phyloP scores from a whole-genome alignment of 2,329 filamentous ascomycete genomes.

The Claviceps fusiformis region DNA sequence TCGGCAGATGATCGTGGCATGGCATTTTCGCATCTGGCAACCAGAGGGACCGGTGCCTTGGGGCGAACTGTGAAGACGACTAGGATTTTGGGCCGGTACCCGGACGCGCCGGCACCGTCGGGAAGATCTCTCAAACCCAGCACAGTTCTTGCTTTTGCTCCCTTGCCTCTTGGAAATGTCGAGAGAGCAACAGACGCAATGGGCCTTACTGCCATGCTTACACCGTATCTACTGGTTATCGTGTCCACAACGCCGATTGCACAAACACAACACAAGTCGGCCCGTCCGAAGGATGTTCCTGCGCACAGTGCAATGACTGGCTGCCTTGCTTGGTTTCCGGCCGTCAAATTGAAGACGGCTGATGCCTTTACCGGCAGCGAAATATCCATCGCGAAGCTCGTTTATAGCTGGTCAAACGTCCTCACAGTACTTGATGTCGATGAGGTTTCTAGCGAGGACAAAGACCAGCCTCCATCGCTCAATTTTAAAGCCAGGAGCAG shows the following conservation, averaged over 20 bases:
- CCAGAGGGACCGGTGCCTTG: conserved; percentile 74
- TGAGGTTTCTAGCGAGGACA: conserved; percentile 52
- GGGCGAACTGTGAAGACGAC: conserved; percentile 79
- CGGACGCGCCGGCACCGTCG: conserved; percentile 47
- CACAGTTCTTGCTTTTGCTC: conserved; percentile 82
- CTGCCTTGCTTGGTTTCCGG: conserved; percentile 92
- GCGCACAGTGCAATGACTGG: conserved; percentile 88
- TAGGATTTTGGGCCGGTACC: conserved; percentile 83
- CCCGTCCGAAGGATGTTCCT: conserved; percentile 78
- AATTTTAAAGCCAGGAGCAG: conserved; percentile 71
- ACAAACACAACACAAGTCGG: conserved; percentile 89
- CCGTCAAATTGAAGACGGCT: conserved; percentile 74
- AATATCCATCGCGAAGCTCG: conserved; percentile 71
- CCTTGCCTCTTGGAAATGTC: conserved; percentile 85
- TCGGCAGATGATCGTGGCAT: conserved; percentile 92
- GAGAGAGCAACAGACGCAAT: conserved; percentile 77
- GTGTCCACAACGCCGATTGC: conserved; percentile 94
- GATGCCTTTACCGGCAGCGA: conserved; percentile 53
- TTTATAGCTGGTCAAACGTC: conserved; percentile 98
- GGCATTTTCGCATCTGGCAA: conserved; percentile 96
- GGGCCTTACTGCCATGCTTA: conserved; percentile 88
- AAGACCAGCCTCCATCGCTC: conserved; percentile 64
- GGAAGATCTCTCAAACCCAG: conserved; percentile 74
- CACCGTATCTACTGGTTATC: conserved; percentile 87
- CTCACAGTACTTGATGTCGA: conserved; percentile 84